phyloP scores from a whole-genome alignment of 306 rosid genomes.

The Quercus agrifolia region DNA sequence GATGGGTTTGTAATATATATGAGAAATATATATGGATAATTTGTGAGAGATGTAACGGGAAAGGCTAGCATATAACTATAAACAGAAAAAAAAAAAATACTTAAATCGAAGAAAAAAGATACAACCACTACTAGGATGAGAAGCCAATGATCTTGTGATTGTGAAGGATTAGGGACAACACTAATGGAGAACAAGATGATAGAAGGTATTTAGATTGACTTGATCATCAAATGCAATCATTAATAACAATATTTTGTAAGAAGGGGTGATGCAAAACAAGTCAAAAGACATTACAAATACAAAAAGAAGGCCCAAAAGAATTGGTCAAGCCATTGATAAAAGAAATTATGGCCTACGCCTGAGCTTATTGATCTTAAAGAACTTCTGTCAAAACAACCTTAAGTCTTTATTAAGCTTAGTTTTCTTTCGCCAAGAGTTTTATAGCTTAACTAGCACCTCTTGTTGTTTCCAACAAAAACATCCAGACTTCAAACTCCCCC shows the following conservation, averaged over 20 bases:
- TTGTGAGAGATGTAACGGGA: not conserved
- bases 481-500: no score
- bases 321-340: not conserved
- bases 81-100: not conserved
- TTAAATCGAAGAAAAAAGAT: no score
- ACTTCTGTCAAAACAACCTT: not conserved
- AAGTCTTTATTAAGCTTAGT: not conserved
- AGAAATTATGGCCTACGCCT: not conserved
- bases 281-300: not conserved
- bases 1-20: no score
- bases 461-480: no score
- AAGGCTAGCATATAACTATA: not conserved
- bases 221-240: no score
- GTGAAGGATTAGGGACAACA: no score
- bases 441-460: no score
- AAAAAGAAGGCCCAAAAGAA: not conserved
- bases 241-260: no score
- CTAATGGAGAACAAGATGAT: no score
- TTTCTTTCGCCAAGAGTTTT: not conserved
- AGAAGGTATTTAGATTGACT: no score
- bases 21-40: no score
- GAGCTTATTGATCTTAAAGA: conserved; percentile 8
- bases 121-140: not conserved
- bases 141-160: no score
- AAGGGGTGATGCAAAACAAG: not conserved